phyloP scores from a whole-genome alignment of 768 basidiomycete genomes.

The Jaapia argillacea region DNA sequence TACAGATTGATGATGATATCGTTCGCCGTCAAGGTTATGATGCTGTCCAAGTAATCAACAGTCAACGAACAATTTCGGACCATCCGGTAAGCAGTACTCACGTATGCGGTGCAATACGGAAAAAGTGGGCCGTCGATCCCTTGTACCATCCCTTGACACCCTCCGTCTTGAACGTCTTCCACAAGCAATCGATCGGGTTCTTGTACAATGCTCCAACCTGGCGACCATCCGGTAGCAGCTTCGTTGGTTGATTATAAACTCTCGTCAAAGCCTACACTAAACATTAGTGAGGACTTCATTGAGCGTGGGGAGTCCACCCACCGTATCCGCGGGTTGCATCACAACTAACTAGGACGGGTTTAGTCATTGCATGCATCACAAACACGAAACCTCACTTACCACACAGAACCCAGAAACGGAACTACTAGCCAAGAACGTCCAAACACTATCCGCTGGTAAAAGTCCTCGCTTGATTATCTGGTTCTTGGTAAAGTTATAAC shows the following conservation, averaged over 20 bases:
- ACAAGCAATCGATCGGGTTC: conserved; percentile 92
- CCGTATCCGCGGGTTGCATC: conserved; percentile 95
- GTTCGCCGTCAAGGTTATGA: conserved; percentile 86
- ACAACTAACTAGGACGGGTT: conserved; percentile 50
- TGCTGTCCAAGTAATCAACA: conserved; percentile 30
- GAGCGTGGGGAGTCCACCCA: conserved; percentile 22
- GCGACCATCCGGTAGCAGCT: conserved; percentile 57
- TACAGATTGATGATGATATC: conserved; percentile 67
- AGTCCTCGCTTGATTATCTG: conserved; percentile 61
- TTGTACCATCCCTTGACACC: conserved; percentile 95
- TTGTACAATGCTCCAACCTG: conserved; percentile 72
- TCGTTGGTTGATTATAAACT: conserved; percentile 93
- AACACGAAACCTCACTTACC: conserved; percentile 34
- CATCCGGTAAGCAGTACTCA: conserved; percentile 24
- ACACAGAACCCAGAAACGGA: conserved; percentile 88
- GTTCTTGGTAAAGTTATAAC: conserved; percentile 89
- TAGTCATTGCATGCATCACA: conserved; percentile 4
- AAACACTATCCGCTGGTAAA: conserved; percentile 65
- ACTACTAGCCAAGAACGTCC: conserved; percentile 84
- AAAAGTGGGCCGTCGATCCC: conserved; percentile 90
- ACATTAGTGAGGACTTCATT: neutral
- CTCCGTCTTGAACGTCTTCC: conserved; percentile 90
- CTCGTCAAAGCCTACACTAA: conserved; percentile 67
- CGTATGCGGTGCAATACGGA: conserved; percentile 91
- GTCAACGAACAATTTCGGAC: neutral